Conservation (phyloP, 176 grass and related monocot genomes). For the Oropetium thomaeum region DNA sequence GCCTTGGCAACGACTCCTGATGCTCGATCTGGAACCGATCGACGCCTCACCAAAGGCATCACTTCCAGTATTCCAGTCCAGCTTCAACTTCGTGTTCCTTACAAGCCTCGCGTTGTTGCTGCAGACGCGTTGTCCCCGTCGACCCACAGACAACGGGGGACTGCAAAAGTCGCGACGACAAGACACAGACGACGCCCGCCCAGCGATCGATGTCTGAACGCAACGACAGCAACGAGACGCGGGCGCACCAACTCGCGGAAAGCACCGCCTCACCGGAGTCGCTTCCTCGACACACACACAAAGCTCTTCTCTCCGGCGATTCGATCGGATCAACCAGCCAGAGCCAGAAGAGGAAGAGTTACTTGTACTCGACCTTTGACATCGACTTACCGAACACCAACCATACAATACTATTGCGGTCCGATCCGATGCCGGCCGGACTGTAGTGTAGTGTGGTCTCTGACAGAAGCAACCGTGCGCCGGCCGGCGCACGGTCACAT, state of each 20-base stretch:
- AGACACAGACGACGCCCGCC: not conserved
- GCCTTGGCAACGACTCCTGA: not conserved
- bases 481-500: not conserved
- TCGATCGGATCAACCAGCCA: no score
- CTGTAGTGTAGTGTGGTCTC: no score
- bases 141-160: not conserved
- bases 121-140: slow-evolving; percentile 27
- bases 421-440: not conserved
- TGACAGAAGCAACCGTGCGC: slow-evolving; percentile 29
- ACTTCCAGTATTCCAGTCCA: not conserved
- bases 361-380: slow-evolving; percentile 49
- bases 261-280: slow-evolving; percentile 22
- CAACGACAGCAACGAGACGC: slow-evolving; percentile 21
- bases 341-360: slow-evolving; percentile 13
- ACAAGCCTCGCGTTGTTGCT: slow-evolving; percentile 32
- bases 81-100: slow-evolving; percentile 16
- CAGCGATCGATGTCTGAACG: slow-evolving; percentile 2
- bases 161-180: not conserved
- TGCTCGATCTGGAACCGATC: not conserved
- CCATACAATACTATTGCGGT: slow-evolving; percentile 23
- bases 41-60: not conserved
- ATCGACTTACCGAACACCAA: slow-evolving; percentile 9
- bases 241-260: slow-evolving; percentile 25
- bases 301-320: not conserved
- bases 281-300: slow-evolving; percentile 35